Evolutionary conservation across 306 rosid species (phyloP).

Genomic region (Vigna unguiculata): DNA sequence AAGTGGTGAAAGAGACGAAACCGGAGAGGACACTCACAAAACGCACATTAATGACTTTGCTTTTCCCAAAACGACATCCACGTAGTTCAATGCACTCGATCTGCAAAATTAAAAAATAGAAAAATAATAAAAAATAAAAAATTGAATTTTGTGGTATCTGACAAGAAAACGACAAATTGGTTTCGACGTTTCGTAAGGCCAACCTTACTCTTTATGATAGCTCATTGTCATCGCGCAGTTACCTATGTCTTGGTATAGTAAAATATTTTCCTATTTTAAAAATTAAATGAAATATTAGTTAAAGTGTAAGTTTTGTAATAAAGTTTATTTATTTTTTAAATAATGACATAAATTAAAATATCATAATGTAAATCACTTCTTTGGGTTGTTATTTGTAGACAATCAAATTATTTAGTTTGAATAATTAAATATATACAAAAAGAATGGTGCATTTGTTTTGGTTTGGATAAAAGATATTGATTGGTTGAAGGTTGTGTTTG

Average conservation of each 20-base stretch:
- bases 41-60: slow-evolving; percentile 33
- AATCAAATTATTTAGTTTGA: too few species aligned
- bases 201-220: not conserved
- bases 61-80: slow-evolving; percentile 51
- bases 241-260: not conserved
- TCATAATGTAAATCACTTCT: too few species aligned
- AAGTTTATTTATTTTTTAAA: too few species aligned
- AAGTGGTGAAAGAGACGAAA: slow-evolving; percentile 46
- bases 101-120: not conserved
- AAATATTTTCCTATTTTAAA: too few species aligned
- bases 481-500: not conserved
- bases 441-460: not conserved
- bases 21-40: slow-evolving; percentile 25
- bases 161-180: slow-evolving; percentile 65
- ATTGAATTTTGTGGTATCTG: slow-evolving; percentile 34
- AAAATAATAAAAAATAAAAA: not conserved
- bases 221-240: not conserved
- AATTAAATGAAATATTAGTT: too few species aligned
- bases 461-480: not conserved
- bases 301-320: too few species aligned
- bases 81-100: slow-evolving; percentile 46
- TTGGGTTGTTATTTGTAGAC: too few species aligned
- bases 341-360: too few species aligned
- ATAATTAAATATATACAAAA: too few species aligned
- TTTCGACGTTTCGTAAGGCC: slow-evolving; percentile 30